phyloP scores from a whole-genome alignment of 2,329 filamentous ascomycete species.

The Cladophialophora exuberans region DNA sequence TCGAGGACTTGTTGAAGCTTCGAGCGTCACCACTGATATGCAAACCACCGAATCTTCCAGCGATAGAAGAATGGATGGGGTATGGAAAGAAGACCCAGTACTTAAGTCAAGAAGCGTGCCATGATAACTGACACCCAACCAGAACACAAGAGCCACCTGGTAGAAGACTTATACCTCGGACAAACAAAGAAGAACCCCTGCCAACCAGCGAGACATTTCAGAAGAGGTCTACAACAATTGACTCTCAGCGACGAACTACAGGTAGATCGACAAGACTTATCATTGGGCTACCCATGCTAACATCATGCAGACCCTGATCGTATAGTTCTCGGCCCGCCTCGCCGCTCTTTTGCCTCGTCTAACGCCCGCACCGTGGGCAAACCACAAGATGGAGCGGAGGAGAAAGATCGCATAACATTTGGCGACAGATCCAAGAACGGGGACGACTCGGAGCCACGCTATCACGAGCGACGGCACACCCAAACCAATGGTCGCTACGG shows the following conservation, averaged over 20 bases:
- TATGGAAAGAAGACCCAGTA: conserved; percentile 44
- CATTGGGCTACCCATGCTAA: conserved; percentile 24
- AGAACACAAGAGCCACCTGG: conserved; percentile 47
- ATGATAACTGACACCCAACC: conserved; percentile 34
- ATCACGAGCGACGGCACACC: conserved; percentile 14
- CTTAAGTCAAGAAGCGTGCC: conserved; percentile 5
- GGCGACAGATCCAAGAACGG: conserved; percentile 21
- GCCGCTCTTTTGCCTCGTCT: conserved; percentile 80
- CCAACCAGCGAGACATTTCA: conserved; percentile 28
- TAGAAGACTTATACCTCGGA: conserved; percentile 30
- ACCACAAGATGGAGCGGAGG: conserved; percentile 24
- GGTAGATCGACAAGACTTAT: conserved; percentile 42
- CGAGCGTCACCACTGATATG: conserved; percentile 80
- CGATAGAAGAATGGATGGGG: conserved; percentile 96
- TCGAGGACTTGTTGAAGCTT: conserved; percentile 74
- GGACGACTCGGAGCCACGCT: conserved; percentile 12
- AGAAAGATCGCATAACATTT: conserved; percentile 19
- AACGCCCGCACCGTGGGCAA: conserved; percentile 55
- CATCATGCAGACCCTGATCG: conserved; percentile 64
- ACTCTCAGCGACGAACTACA: conserved; percentile 52
- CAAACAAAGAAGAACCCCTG: conserved; percentile 27
- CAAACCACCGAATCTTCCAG: conserved; percentile 78
- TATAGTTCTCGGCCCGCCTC: conserved; percentile 82
- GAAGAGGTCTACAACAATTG: conserved; percentile 46
- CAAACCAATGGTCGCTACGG: conserved; percentile 25